Conservation (phyloP, 1,284 basidiomycete genomes). For the Bjerkandera adusta region DNA sequence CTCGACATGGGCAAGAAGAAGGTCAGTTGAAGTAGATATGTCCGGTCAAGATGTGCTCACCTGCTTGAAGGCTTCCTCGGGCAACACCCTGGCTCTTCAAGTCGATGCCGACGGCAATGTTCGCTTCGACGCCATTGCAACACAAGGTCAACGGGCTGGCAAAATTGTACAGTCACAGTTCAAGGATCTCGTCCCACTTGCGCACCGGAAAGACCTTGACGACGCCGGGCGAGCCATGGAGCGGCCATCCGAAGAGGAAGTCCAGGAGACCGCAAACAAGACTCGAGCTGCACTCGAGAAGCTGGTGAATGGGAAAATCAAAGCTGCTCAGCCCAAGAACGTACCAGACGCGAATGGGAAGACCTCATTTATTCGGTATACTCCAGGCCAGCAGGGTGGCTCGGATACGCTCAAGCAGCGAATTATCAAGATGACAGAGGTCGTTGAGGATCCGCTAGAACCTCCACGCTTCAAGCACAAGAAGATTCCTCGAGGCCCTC, state of each 20-base stretch:
- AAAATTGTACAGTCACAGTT: slow-evolving; percentile 92
- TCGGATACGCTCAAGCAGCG: slow-evolving; percentile 80
- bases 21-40: slow-evolving; percentile 40
- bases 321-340: slow-evolving; percentile 92
- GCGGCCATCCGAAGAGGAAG: slow-evolving; percentile 88
- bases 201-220: slow-evolving; percentile 85
- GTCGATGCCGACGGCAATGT: slow-evolving; percentile 97
- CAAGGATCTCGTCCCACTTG: slow-evolving; percentile 94
- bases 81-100: slow-evolving; percentile 93
- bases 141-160: slow-evolving; percentile 87
- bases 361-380: slow-evolving; percentile 92
- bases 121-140: slow-evolving; percentile 95
- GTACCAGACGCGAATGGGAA: slow-evolving; percentile 78
- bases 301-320: slow-evolving; percentile 93
- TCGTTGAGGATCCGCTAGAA: slow-evolving; percentile 96
- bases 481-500: slow-evolving; percentile 95
- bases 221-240: slow-evolving; percentile 80
- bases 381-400: slow-evolving; percentile 83
- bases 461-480: slow-evolving; percentile 98
- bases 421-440: slow-evolving; percentile 98
- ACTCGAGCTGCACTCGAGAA: slow-evolving; percentile 92
- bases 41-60: background rate
- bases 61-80: slow-evolving; percentile 67
- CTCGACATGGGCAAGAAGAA: slow-evolving; percentile 95
- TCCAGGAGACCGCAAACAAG: slow-evolving; percentile 85